phyloP scores from a whole-genome alignment of 768 basidiomycete species.

The Trametes punicea region DNA sequence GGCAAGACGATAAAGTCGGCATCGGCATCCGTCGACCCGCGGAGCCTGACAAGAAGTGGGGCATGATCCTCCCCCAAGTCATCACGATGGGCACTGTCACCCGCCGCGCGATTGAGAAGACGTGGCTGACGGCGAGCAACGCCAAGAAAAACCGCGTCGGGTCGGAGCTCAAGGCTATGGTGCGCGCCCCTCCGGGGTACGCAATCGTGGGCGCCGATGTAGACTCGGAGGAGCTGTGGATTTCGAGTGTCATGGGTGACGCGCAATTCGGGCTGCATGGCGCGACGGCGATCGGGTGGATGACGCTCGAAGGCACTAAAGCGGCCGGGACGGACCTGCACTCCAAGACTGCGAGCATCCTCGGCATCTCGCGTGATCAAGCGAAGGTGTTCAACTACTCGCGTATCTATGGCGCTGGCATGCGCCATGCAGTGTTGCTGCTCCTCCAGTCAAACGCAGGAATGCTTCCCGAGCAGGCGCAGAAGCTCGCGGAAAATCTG shows the following conservation, averaged over 20 bases:
- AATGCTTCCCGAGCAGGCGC: constrained; percentile 77
- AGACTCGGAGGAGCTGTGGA: constrained; percentile 98
- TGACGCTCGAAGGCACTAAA: constrained; percentile 98
- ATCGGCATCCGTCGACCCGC: constrained; percentile 45
- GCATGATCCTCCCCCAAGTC: constrained; percentile 93
- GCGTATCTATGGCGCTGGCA: constrained; percentile 97
- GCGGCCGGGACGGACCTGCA: constrained; percentile 92
- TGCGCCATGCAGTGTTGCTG: constrained; percentile 87
- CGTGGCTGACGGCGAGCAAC: constrained; percentile 97
- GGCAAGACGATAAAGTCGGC: constrained; percentile 53
- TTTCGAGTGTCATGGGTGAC: constrained; percentile 97
- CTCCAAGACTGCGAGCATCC: constrained; percentile 91
- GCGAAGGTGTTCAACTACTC: constrained; percentile 99
- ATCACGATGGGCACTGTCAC: constrained; percentile 99
- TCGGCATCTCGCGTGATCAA: constrained; percentile 89
- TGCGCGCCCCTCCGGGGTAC: constrained; percentile 90
- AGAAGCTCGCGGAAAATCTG: constrained; percentile 74
- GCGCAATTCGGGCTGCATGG: constrained; percentile 97
- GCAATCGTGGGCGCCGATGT: constrained; percentile 97
- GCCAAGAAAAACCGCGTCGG: constrained; percentile 98
- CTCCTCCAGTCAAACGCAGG: constrained; percentile 80
- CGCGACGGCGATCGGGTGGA: constrained; percentile 97
- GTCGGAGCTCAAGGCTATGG: constrained; percentile 97
- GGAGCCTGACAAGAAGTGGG: constrained; percentile 53
- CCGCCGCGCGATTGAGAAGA: constrained; percentile 94